Conservation (phyloP, 2,329 filamentous ascomycete genomes). For the Paecilomyces formosus region DNA sequence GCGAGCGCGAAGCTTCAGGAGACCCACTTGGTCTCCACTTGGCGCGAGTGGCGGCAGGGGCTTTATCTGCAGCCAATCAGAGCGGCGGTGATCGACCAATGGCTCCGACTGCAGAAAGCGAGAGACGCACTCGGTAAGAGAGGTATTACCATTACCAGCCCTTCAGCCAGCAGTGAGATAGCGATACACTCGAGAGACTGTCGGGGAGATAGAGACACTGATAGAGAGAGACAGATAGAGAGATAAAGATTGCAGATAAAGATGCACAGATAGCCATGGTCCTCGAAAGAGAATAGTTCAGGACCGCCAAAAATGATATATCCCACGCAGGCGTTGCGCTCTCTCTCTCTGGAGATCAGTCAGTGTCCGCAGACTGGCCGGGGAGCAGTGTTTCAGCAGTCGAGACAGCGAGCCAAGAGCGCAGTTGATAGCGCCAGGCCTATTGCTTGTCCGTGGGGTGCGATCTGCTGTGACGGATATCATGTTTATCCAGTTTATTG, state of each 20-base stretch:
- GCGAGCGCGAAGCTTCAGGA: not conserved
- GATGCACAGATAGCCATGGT: not conserved
- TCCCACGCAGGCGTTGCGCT: not conserved
- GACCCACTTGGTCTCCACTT: not conserved
- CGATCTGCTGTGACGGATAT: not conserved
- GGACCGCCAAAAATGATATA: not conserved
- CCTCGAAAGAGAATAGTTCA: too few species aligned
- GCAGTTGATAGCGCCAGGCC: too few species aligned
- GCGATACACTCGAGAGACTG: too few species aligned
- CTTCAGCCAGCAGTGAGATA: too few species aligned
- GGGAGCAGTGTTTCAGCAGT: too few species aligned
- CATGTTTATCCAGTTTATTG: not conserved
- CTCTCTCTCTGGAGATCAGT: not conserved
- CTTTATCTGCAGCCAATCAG: slow-evolving; percentile 20
- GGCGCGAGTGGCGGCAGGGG: slow-evolving; percentile 5
- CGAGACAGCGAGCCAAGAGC: too few species aligned
- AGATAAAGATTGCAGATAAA: not conserved
- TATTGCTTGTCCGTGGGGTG: too few species aligned
- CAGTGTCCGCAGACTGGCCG: not conserved
- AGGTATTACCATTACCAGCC: too few species aligned
- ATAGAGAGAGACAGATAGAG: not conserved
- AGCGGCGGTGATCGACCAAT: slow-evolving; percentile 8
- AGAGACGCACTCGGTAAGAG: too few species aligned
- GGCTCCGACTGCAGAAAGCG: slow-evolving; percentile 1
- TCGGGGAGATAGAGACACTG: not conserved